phyloP scores from a whole-genome alignment of 495 filamentous ascomycete species.

The Bryoglossum gracile region DNA sequence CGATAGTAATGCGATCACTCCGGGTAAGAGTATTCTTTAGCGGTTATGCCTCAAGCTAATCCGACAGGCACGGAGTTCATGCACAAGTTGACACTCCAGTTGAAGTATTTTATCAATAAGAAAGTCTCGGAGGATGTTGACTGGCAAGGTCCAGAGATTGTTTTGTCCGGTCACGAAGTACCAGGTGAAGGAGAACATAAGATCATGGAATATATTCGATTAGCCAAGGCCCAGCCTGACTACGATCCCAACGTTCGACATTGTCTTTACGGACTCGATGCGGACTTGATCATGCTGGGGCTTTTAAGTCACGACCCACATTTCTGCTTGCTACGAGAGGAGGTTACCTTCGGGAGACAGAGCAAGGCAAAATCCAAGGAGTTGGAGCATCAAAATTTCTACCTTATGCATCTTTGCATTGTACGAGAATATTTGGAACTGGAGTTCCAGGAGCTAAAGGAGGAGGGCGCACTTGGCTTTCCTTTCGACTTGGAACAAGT shows the following conservation, averaged over 20 bases:
- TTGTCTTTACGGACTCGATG: slow-evolving; percentile 95
- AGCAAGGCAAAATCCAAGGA: slow-evolving; percentile 85
- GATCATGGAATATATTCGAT: slow-evolving; percentile 99
- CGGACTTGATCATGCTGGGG: slow-evolving; percentile 97
- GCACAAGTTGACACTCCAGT: slow-evolving; percentile 85
- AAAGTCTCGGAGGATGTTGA: slow-evolving; percentile 95
- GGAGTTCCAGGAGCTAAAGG: slow-evolving; percentile 90
- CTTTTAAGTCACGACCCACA: slow-evolving; percentile 96
- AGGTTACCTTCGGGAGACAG: slow-evolving; percentile 92
- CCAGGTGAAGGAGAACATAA: slow-evolving; percentile 99
- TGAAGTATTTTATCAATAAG: slow-evolving; percentile 98
- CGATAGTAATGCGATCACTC: slow-evolving; percentile 99
- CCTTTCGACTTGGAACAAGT: slow-evolving; percentile 91
- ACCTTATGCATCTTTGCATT: slow-evolving; percentile 92
- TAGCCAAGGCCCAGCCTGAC: slow-evolving; percentile 86
- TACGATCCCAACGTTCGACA: slow-evolving; percentile 96
- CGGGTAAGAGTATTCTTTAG: slow-evolving; percentile 29
- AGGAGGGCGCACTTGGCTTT: slow-evolving; percentile 66
- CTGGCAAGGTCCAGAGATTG: slow-evolving; percentile 93
- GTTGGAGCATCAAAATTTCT: slow-evolving; percentile 98
- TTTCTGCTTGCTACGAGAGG: slow-evolving; percentile 93
- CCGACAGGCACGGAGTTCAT: slow-evolving; percentile 76
- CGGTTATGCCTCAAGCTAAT: slow-evolving; percentile 15
- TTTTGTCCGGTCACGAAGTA: slow-evolving; percentile 97
- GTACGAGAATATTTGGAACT: slow-evolving; percentile 95